Conservation (phyloP, 164 flowering plant genomes). For the Pachysandra terminalis region DNA sequence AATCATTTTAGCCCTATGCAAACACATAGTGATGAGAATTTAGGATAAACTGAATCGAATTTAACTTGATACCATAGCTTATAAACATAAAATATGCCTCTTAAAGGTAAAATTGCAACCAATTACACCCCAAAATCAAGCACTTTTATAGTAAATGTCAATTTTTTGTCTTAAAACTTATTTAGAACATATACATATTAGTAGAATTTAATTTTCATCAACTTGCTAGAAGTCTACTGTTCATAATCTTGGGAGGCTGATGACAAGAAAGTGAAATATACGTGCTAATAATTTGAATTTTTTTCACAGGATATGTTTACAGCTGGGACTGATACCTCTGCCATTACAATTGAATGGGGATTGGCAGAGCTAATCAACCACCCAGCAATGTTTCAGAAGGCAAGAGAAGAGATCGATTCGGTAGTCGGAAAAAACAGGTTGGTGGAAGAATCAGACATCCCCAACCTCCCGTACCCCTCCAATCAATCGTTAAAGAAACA, state of each 20-base stretch:
- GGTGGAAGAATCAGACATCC: conserved; percentile 44
- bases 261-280: no score
- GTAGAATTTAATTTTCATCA: no score
- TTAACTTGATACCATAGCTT: no score
- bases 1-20: no score
- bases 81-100: background rate
- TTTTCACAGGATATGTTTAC: conserved; percentile 37
- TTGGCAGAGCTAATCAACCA: conserved; percentile 50
- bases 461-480: conserved; percentile 46
- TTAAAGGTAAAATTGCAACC: background rate
- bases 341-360: conserved; percentile 41
- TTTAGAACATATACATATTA: no score
- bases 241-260: no score
- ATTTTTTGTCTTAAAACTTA: no score
- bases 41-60: background rate
- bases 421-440: conserved; percentile 31
- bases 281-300: background rate
- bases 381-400: conserved; percentile 35
- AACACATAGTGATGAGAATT: no score
- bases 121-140: background rate
- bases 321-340: conserved; percentile 52
- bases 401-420: conserved; percentile 36
- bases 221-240: no score
- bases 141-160: background rate
- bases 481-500: conserved; percentile 51